Base-by-base conservation (phyloP, 345 rosid genomes). In the Iberis pinnata region DNA sequence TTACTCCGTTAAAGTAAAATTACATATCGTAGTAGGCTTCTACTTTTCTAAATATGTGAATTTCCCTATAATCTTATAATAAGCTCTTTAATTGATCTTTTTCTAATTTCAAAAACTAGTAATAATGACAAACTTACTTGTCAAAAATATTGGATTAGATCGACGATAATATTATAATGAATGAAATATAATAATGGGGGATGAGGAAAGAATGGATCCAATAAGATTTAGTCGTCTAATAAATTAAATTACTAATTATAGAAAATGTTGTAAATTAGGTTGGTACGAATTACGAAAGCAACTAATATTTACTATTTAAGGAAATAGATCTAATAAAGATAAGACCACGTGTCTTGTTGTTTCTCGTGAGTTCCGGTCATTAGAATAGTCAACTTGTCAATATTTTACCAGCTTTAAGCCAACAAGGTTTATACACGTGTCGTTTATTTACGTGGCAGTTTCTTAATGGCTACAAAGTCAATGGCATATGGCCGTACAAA, bases 191-290 rank as follows among this genome's bases (percentile, higher is more conserved):
- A 43, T n/a, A 24, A 55, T 31, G 37, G 18, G 50, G 44, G 62
- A 51, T 56, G 56, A 48, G 58, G 24, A 35, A 62, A 65, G 53
- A 57, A 57, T 11, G 18, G 58, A 57, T 65, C 63, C 70, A 57
- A 65, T 57, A 49, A 65, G 58, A 57, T 65, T 44, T 65, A 58
- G 58, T 65, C 70, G 70, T 65, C 58, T 57, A 57, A 49, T 65
- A 49, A 65, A 65, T 42, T 50, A 50, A 49, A 13, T 13, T 57
- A n/a, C 70, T 50, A 65, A 5, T 49, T 65, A 65, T 43, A 65
- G 64, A 65, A 65, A 65, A 57, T 65, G 58, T 57, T 65, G 64
- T 33, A 25, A 25, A 65, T 57, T 65, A 49, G 64, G 70, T 57
- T 57, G 58, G 43, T 58, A 44, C 14, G 70, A 66, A 36, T 36